Evolutionary conservation across 345 rosid genomes (phyloP), one percentile per base, ranked within the genome.

Genomic region (Luvunga scandens): DNA sequence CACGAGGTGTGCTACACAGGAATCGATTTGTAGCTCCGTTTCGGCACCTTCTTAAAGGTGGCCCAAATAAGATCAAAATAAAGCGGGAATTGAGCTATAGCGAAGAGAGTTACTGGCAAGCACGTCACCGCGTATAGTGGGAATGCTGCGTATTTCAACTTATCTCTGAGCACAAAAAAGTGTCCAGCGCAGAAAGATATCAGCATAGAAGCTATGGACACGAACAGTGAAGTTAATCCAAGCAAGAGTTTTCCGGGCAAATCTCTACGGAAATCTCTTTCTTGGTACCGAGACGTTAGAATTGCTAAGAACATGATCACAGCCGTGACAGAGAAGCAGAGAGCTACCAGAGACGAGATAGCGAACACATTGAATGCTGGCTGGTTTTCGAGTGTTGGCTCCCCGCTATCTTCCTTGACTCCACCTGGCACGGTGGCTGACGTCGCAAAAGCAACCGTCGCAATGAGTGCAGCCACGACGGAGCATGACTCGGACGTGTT

Each of bases 161-260:
- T 73, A 4, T 90, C 89, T 39, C 31, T 81, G 0, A 88, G 84
- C 65, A 85, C 81, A 50, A 85, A 88, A 75, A 85, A 90, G 75
- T 90, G 93, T 5, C 93, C 91, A 1, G 91, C 81, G 61, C 91
- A 88, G 56, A 88, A 90, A 4, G 87, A 86, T 9, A 89, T 72
- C 61, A 86, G 36, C 71, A 84, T 80, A 5, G 88, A 62, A 21
- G 85, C 87, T 53, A 88, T 86, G 50, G 89, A 86, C 27, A 82
- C 73, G 55, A 86, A 84, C 30, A 86, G 79, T 13, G 87, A 81
- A 10, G 89, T 82, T 53, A 88, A 62, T 2, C 89, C 89, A 0
- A 82, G 21, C 73, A 86, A 75, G 18, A 88, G 86, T 77, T 83
- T 84, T 57, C 81, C 50, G 0, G 87, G 89, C 50, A 88, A 61